A percentile compares a stretch with the other conserved stretches of the same genome.
These are phyloP conservation scores for Podila epicladia DNA, from an alignment of 192 early-diverging fungal species.

Conservation along the genomic window DNA sequence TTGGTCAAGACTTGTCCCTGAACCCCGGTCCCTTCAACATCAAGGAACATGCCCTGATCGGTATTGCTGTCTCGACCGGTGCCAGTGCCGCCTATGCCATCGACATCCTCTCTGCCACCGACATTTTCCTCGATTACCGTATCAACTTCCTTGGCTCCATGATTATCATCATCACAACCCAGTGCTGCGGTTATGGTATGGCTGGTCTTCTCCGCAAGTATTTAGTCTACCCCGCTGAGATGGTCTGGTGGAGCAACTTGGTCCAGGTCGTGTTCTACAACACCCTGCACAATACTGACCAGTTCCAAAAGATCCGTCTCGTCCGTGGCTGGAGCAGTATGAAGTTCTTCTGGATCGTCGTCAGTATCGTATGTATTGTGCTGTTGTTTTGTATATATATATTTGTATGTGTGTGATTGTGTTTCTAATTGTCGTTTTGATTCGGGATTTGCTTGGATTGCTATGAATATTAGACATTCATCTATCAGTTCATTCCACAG, in stretches of 20 bases:
- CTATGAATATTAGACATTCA: slow-evolving; percentile 25
- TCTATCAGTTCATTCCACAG: slow-evolving; percentile 57
- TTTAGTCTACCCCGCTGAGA: slow-evolving; percentile 81
- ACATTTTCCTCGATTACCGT: slow-evolving; percentile 20
- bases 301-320: slow-evolving; percentile 20
- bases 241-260: slow-evolving; percentile 89
- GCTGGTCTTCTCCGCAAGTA: slow-evolving; percentile 82
- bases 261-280: slow-evolving; percentile 60
- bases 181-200: slow-evolving; percentile 65
- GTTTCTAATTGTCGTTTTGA: too few species aligned
- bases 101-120: slow-evolving; percentile 26
- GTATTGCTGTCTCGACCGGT: slow-evolving; percentile 59
- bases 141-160: slow-evolving; percentile 18
- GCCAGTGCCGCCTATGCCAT: slow-evolving; percentile 61
- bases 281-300: slow-evolving; percentile 49
- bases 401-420: too few species aligned
- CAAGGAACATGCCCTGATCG: slow-evolving; percentile 75
- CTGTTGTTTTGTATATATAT: too few species aligned
- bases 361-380: neutral
- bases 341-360: slow-evolving; percentile 55
- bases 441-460: too few species aligned
- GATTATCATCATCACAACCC: slow-evolving; percentile 71
- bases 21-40: slow-evolving; percentile 64
- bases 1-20: slow-evolving; percentile 16
- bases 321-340: slow-evolving; percentile 31